These are phyloP conservation scores for Fusarium sp. DNA, from an alignment of 2,329 filamentous ascomycete genomes.

Conservation along the genomic window DNA sequence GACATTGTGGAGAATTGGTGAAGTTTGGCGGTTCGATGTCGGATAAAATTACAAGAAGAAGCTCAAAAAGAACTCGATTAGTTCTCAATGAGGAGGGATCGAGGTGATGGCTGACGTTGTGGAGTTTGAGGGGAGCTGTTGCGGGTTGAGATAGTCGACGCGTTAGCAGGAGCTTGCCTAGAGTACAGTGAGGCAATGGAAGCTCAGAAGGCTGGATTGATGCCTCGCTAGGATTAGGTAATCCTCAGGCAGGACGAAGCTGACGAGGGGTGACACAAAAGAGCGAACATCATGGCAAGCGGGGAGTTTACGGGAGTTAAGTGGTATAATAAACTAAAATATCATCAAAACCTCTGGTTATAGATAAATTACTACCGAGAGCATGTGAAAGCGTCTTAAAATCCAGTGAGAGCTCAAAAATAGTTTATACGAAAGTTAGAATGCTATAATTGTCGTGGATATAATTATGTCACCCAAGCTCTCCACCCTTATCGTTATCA, in stretches of 20 bases:
- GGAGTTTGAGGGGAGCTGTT: constrained; percentile 44
- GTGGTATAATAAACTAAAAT: too few relatives aligned
- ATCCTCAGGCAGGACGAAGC: constrained; percentile 52
- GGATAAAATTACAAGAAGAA: constrained; percentile 17
- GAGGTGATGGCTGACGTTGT: constrained; percentile 27
- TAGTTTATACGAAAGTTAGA: background rate
- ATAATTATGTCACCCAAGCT: constrained; percentile 41
- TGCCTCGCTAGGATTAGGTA: constrained; percentile 45
- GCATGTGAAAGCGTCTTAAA: background rate
- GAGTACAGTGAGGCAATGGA: constrained; percentile 52
- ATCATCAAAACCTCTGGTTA: background rate
- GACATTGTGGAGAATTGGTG: constrained; percentile 61
- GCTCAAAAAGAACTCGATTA: constrained; percentile 27
- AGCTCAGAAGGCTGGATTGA: constrained; percentile 54
- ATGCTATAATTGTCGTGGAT: background rate
- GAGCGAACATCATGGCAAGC: background rate
- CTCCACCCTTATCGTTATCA: constrained; percentile 39
- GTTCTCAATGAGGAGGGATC: constrained; percentile 20
- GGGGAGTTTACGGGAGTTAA: background rate
- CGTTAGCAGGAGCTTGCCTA: constrained; percentile 64
- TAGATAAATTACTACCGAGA: background rate
- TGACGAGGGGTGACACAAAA: constrained; percentile 10
- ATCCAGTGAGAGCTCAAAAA: background rate
- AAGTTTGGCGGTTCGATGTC: constrained; percentile 28
- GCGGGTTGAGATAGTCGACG: constrained; percentile 52